Percentiles rank a stretch among this genome's conserved stretches.
phyloP scores from a whole-genome alignment of 495 filamentous ascomycete species.

The Bathelium albidoporum region DNA sequence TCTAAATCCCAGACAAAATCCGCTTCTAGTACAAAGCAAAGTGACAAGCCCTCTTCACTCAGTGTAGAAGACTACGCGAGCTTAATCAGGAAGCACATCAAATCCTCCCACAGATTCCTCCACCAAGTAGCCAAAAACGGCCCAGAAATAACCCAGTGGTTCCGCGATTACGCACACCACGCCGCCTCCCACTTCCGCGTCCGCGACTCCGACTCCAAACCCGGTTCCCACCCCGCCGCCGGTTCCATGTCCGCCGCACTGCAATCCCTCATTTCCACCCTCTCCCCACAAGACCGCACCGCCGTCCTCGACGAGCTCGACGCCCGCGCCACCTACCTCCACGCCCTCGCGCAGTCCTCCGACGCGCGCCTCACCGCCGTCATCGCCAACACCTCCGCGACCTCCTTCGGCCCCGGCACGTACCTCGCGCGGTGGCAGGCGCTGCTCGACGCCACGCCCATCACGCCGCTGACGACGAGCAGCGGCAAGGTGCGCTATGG shows the following conservation, averaged over 20 bases:
- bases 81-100: constrained; percentile 44
- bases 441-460: constrained; percentile 46
- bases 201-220: background rate
- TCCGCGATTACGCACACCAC: constrained; percentile 35
- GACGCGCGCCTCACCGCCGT: constrained; percentile 33
- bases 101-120: constrained; percentile 48
- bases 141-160: constrained; percentile 44
- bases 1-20: constrained; percentile 23
- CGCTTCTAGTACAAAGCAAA: constrained; percentile 5
- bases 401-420: constrained; percentile 46
- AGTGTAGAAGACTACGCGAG: constrained; percentile 52
- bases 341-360: constrained; percentile 38
- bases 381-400: constrained; percentile 21
- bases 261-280: constrained; percentile 35
- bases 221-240: constrained; percentile 23
- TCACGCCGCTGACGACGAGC: constrained; percentile 41
- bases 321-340: constrained; percentile 45
- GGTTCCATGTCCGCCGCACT: constrained; percentile 38
- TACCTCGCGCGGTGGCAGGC: constrained; percentile 55
- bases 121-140: constrained; percentile 53
- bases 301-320: constrained; percentile 37
- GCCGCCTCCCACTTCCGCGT: constrained; percentile 33
- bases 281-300: constrained; percentile 31
- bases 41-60: constrained; percentile 27
- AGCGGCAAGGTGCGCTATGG: constrained; percentile 41